A percentile compares a stretch with the other conserved stretches of the same genome.
phyloP scores from a whole-genome alignment of 73 alveolate genomes.

The Diophrys sp. region DNA sequence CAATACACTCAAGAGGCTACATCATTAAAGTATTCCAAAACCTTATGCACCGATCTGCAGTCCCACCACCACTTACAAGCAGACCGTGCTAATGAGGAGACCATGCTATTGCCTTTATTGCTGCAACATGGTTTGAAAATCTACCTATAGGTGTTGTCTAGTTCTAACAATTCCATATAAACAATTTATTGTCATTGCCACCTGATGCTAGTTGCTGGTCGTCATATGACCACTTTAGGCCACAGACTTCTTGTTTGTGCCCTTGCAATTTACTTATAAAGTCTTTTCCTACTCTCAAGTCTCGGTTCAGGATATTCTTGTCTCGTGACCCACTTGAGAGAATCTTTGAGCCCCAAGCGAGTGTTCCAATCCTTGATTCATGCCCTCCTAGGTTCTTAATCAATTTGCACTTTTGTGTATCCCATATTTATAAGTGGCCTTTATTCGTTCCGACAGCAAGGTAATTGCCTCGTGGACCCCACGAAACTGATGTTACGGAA shows the following conservation, averaged over 20 bases:
- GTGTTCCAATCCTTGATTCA: slow-evolving; percentile 83
- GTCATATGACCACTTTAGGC: slow-evolving; percentile 77
- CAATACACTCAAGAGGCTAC: slow-evolving; percentile 68
- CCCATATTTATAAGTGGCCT: slow-evolving; percentile 82
- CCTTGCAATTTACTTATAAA: slow-evolving; percentile 43
- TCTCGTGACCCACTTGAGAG: slow-evolving; percentile 96
- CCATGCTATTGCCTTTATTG: slow-evolving; percentile 99
- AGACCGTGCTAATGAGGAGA: slow-evolving; percentile 99
- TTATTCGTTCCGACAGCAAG: slow-evolving; percentile 88
- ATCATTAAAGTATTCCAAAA: slow-evolving; percentile 96
- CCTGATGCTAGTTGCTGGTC: slow-evolving; percentile 79
- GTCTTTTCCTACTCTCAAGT: slow-evolving; percentile 67
- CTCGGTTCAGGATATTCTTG: slow-evolving; percentile 87
- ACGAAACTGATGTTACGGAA: slow-evolving; percentile 54
- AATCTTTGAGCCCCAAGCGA: slow-evolving; percentile 84
- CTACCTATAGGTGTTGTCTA: slow-evolving; percentile 52
- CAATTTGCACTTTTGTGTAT: slow-evolving; percentile 61
- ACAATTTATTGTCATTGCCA: slow-evolving; percentile 79
- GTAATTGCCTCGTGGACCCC: slow-evolving; percentile 57
- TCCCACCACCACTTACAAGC: slow-evolving; percentile 98
- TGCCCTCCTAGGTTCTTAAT: slow-evolving; percentile 74
- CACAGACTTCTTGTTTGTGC: slow-evolving; percentile 72
- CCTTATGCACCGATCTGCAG: slow-evolving; percentile 97
- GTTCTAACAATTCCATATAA: slow-evolving; percentile 67
- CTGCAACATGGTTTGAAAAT: slow-evolving; percentile 94